Base-by-base conservation (phyloP, 176 grass and related monocot genomes). In the Luzula sylvatica region DNA sequence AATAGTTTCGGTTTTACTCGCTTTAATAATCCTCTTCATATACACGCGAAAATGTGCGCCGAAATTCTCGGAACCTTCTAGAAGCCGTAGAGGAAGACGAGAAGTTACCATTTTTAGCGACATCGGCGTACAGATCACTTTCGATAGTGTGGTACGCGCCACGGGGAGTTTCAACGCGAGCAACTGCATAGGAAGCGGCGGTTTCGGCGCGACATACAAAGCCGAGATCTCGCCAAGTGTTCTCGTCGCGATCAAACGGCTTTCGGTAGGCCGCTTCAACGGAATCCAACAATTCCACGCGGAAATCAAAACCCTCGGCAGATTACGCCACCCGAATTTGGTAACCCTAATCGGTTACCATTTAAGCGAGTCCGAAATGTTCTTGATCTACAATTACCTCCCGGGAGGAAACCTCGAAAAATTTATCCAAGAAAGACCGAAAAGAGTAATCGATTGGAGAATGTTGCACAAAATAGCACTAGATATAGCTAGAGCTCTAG, bases 171-270 rank as follows among this genome's bases (percentile, higher is more conserved):
- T 95, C 65, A 95, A 95, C 19, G 79, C 83, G 3, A 95, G 88
- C 47, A 95, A 95, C 76, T 95, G 88, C 56, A 95, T 95, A 65
- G 88, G 88, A 50, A 95, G 88, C 61, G 88, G 88, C 7, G 88
- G 88, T 43, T 95, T 95, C 41, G 88, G 88, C 57, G 88, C 88
- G 53, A 95, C 88, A 23, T 95, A 95, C 73, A 95, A 95, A 55
- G 88, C 88, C 42, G 88, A 95, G 72, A 88, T 95, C 77, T 70
- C 88, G 53, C 83, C 88, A 61, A 79, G 79, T 71, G 83, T 95
- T 46, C 46, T 95, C 58, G 88, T 95, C 26, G 88, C 88, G 57
- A 95, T 95, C 63, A 95, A 95, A 44, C 79, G 88, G 26, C 88
- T 95, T 30, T 87, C 83, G 54, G 83, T 95, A 21, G 88, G 88